Conservation (phyloP, 257 asterid species). For the Solanum lycopersicoides region DNA sequence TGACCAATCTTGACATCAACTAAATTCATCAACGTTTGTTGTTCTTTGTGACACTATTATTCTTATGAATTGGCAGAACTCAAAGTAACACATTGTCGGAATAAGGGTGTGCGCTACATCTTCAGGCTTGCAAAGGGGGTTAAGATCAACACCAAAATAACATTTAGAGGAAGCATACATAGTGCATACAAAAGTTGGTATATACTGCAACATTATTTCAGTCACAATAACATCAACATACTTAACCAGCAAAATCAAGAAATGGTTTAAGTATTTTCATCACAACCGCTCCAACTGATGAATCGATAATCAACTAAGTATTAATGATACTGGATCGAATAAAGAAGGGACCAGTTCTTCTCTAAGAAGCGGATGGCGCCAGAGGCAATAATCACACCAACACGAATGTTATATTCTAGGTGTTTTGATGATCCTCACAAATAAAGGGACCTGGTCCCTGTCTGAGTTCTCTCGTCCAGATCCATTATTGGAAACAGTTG, state of each 20-base stretch:
- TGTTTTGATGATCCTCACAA: too few species aligned
- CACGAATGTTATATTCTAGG: too few species aligned
- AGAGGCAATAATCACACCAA: too few species aligned
- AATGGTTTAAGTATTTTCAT: too few species aligned
- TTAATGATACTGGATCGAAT: too few species aligned
- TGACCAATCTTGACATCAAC: conserved; percentile 1
- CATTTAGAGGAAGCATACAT: conserved; percentile 15
- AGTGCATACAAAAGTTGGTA: conserved; percentile 24
- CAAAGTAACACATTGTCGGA: conserved; percentile 36
- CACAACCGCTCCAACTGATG: conserved; percentile 10
- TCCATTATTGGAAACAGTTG: too few species aligned
- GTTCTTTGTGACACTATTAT: neutral
- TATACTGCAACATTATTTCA: neutral
- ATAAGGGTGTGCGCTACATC: conserved; percentile 32
- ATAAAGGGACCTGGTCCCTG: too few species aligned
- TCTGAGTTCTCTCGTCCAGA: too few species aligned
- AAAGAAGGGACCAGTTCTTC: too few species aligned
- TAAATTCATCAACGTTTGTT: conserved; percentile 11
- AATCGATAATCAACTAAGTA: too few species aligned
- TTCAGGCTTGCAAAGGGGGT: conserved; percentile 28
- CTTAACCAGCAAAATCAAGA: neutral
- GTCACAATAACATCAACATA: neutral
- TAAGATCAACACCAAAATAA: conserved; percentile 26
- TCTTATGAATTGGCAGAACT: conserved; percentile 21
- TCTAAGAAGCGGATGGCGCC: too few species aligned